Base-by-base conservation (phyloP, 1,139 yeast species). In the Hemisphaericaspora xylofermentans region DNA sequence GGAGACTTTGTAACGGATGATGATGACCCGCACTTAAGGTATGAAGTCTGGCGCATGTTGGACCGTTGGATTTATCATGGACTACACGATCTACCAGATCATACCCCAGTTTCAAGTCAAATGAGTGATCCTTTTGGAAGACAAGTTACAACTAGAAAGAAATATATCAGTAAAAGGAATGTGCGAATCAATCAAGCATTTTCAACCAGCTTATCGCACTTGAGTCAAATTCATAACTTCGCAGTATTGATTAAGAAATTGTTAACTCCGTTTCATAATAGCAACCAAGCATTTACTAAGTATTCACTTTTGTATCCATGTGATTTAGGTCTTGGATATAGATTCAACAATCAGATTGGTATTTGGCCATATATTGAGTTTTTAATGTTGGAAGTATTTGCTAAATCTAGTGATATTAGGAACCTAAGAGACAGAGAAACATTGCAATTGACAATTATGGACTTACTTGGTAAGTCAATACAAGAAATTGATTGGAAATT, bases 321-420 rank as follows among this genome's bases (percentile, higher is more conserved):
- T 7, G 79, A 76, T 42, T 60, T 88, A 22, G 96, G 96, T 0
- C 60, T 60, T 13, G 69, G 72, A 1, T 78, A 82, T 49, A 72
- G 95, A 53, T 46, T 52, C 22, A 60, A 62, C 38, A 77, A 61
- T 42, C 60, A 73, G 37, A 63, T 71, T 13, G 96, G 96, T 2
- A 63, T 88, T 9, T 81, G 91, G 80, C 91, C 95, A 3, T 91
- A 89, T 52, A 64, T 87, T 41, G 94, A 88, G 44, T 88, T 78
- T 52, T 58, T 88, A 19, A 59, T 86, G 31, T 63, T 73, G n/a
- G 86, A 84, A 33, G 78, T 88, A 1, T 78, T 91, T 50, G 76
- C 74, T 14, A 73, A 74, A 27, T 53, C 77, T 2, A 48, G 47
- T 9, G 52, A 52, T 16, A 53, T 71, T 36, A 35, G 49, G 9